A percentile compares a stretch with the other conserved stretches of the same genome.
phyloP scores from a whole-genome alignment of 2,329 filamentous ascomycete species.

The Aspergillus melleus region DNA sequence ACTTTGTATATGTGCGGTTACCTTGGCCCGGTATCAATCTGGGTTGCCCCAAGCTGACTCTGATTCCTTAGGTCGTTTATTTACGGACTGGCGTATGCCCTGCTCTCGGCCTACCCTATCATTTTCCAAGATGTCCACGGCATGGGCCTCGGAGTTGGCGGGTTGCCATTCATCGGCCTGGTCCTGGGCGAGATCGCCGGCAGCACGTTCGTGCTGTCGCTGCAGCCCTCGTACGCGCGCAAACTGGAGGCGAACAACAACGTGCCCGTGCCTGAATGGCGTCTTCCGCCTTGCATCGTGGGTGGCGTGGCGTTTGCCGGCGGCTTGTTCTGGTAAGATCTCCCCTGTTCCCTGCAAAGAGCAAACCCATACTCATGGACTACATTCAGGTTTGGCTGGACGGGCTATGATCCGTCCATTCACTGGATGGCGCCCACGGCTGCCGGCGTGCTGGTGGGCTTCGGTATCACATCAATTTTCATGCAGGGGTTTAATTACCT shows the following conservation, averaged over 20 bases:
- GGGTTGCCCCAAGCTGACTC: background rate
- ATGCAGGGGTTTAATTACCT: conserved; percentile 26
- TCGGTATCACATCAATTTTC: conserved; percentile 26
- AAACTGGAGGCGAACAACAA: conserved; percentile 21
- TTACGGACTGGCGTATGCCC: conserved; percentile 22
- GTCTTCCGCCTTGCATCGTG: conserved; percentile 22
- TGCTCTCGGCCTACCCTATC: conserved; percentile 23
- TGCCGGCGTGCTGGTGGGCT: conserved; percentile 22
- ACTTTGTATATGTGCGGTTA: conserved; percentile 23
- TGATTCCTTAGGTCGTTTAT: conserved; percentile 14
- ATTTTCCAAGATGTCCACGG: conserved; percentile 20
- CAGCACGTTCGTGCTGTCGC: conserved; percentile 17
- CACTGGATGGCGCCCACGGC: conserved; percentile 27
- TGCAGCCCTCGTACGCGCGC: conserved; percentile 14
- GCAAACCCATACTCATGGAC: background rate
- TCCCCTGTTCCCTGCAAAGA: background rate
- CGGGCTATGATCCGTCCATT: conserved; percentile 18
- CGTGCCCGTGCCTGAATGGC: conserved; percentile 25
- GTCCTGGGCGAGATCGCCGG: conserved; percentile 20
- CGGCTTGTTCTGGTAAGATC: conserved; percentile 24
- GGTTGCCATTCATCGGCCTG: conserved; percentile 23
- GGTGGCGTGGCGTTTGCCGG: conserved; percentile 21
- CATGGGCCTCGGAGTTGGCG: conserved; percentile 16
- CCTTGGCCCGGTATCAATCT: background rate
- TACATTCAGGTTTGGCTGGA: conserved; percentile 26